These are phyloP conservation scores for Aspergillus fumigatus DNA, from an alignment of 2,329 filamentous ascomycete species.

Conservation along the genomic window DNA sequence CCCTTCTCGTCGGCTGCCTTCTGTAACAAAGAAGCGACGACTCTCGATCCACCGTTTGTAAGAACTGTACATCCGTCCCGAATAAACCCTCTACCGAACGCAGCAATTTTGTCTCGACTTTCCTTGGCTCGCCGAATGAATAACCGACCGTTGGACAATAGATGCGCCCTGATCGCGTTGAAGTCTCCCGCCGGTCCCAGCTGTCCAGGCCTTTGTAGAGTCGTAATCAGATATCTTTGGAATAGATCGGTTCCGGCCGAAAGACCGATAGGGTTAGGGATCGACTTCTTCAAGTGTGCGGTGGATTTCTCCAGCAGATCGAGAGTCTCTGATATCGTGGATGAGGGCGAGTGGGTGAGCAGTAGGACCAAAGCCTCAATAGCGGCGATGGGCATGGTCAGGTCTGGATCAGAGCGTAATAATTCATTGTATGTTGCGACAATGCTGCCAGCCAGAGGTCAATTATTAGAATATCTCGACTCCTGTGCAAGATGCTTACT, in stretches of 20 bases:
- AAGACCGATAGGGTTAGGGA: constrained; percentile 85
- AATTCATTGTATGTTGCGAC: constrained; percentile 62
- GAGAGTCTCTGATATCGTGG: constrained; percentile 91
- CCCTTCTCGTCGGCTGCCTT: constrained; percentile 65
- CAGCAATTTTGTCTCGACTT: constrained; percentile 75
- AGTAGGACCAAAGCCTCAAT: constrained; percentile 88
- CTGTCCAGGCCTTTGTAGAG: constrained; percentile 52
- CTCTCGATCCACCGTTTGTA: constrained; percentile 82
- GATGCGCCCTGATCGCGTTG: constrained; percentile 73
- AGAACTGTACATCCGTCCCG: constrained; percentile 75
- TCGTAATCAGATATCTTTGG: constrained; percentile 84
- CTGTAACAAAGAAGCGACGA: constrained; percentile 72
- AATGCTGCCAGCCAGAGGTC: constrained; percentile 42
- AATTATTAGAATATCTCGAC: neutral
- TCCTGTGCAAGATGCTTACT: constrained; percentile 24
- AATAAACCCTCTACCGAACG: constrained; percentile 73
- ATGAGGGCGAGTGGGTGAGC: constrained; percentile 71
- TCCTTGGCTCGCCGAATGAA: constrained; percentile 86
- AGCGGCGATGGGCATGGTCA: constrained; percentile 93
- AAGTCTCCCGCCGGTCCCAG: constrained; percentile 62
- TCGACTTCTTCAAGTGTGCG: constrained; percentile 67
- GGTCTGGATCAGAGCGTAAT: constrained; percentile 66
- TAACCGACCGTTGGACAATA: constrained; percentile 77
- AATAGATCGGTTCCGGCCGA: constrained; percentile 94
- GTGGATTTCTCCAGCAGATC: constrained; percentile 76